A percentile compares a stretch with the other conserved stretches of the same genome.
These are phyloP conservation scores for Candida lessepsii DNA, from an alignment of 805 yeast species.

Conservation along the genomic window DNA sequence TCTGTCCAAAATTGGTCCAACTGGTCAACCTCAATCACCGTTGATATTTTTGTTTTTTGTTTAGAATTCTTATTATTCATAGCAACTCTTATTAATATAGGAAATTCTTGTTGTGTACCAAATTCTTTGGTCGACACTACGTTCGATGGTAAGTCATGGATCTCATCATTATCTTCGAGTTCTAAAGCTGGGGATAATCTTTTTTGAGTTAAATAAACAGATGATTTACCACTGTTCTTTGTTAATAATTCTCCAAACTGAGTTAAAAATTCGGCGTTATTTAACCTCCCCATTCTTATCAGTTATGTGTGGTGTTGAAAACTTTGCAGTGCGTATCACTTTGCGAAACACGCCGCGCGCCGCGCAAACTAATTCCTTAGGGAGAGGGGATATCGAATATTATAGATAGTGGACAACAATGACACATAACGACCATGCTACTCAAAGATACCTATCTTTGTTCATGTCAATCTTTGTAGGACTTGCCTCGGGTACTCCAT, in stretches of 20 bases:
- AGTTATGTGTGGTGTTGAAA: neutral
- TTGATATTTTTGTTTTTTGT: slow-evolving; percentile 61
- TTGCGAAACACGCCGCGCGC: too few relatives aligned
- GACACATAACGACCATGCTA: neutral
- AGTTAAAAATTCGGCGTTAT: slow-evolving; percentile 31
- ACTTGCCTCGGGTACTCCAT: slow-evolving; percentile 73
- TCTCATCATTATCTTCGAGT: slow-evolving; percentile 16
- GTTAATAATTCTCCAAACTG: slow-evolving; percentile 23
- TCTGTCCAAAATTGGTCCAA: slow-evolving; percentile 76
- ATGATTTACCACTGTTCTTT: slow-evolving; percentile 42
- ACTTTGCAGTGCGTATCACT: neutral
- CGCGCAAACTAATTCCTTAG: too few relatives aligned
- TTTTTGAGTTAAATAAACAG: slow-evolving; percentile 61
- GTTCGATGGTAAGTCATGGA: slow-evolving; percentile 36
- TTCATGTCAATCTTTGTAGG: slow-evolving; percentile 46
- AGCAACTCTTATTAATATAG: slow-evolving; percentile 67
- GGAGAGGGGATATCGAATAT: too few relatives aligned
- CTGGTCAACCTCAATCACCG: slow-evolving; percentile 61
- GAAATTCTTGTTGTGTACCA: slow-evolving; percentile 42
- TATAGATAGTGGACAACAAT: neutral
- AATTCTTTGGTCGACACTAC: slow-evolving; percentile 16
- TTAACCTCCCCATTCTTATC: slow-evolving; percentile 28
- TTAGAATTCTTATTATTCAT: slow-evolving; percentile 49
- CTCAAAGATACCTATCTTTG: slow-evolving; percentile 22
- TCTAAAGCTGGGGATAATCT: slow-evolving; percentile 36